These are phyloP conservation scores for Zalerion maritima DNA, from an alignment of 495 filamentous ascomycete genomes.

Conservation along the genomic window DNA sequence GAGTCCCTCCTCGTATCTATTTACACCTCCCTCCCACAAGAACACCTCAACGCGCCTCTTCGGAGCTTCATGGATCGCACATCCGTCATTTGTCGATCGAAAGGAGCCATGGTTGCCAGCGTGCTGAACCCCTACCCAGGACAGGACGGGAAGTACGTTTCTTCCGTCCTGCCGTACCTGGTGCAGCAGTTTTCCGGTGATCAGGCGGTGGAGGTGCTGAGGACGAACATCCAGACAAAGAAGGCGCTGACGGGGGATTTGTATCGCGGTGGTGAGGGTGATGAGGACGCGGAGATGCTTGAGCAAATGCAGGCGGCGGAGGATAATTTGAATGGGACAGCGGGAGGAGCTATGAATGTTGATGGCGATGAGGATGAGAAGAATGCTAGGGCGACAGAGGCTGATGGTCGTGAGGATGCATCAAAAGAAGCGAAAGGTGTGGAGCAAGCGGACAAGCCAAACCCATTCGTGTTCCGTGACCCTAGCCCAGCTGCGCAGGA, in stretches of 20 bases:
- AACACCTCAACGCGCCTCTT: slow-evolving; percentile 44
- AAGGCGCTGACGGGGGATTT: slow-evolving; percentile 35
- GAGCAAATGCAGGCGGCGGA: slow-evolving; percentile 12
- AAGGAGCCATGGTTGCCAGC: slow-evolving; percentile 60
- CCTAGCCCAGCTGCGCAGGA: slow-evolving; percentile 3
- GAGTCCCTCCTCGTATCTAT: slow-evolving; percentile 43
- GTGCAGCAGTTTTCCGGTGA: slow-evolving; percentile 42
- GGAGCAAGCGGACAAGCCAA: slow-evolving; percentile 3
- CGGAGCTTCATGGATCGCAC: slow-evolving; percentile 64
- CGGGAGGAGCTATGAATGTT: slow-evolving; percentile 1
- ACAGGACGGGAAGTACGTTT: slow-evolving; percentile 38
- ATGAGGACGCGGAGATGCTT: slow-evolving; percentile 9
- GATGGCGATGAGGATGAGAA: not conserved
- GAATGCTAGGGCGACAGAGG: too few species aligned
- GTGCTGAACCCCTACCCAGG: slow-evolving; percentile 58
- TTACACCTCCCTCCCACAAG: slow-evolving; percentile 44
- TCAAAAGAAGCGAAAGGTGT: too few species aligned
- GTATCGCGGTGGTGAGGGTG: slow-evolving; percentile 8
- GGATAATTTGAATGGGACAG: slow-evolving; percentile 1
- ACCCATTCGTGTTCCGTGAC: slow-evolving; percentile 7
- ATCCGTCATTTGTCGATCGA: slow-evolving; percentile 51
- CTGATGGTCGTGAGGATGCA: too few species aligned
- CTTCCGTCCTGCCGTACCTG: slow-evolving; percentile 67
- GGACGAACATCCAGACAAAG: slow-evolving; percentile 44
- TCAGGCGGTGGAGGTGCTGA: slow-evolving; percentile 52